Evolutionary conservation across 208 protist species (phyloP).

Genomic region (Leishmania gerbilli): DNA sequence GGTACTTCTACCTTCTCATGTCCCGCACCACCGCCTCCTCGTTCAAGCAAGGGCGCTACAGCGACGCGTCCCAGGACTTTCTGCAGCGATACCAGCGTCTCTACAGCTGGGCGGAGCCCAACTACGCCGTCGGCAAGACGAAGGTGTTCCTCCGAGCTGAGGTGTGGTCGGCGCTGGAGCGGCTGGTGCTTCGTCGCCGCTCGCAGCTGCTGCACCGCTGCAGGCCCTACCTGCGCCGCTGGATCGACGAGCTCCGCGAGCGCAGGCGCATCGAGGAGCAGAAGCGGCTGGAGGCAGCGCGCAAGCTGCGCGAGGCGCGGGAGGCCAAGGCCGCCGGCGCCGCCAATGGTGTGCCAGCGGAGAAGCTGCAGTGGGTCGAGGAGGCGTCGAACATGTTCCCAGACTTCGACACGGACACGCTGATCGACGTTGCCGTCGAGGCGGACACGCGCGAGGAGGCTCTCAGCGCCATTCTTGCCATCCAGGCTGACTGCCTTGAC

Average conservation of each 20-base stretch:
- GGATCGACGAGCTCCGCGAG: slow-evolving; percentile 67
- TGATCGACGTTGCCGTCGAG: slow-evolving; percentile 69
- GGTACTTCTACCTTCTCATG: slow-evolving; percentile 84
- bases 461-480: slow-evolving; percentile 45
- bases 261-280: slow-evolving; percentile 69
- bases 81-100: slow-evolving; percentile 65
- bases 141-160: slow-evolving; percentile 90
- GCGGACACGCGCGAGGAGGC: slow-evolving; percentile 57
- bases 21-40: slow-evolving; percentile 33
- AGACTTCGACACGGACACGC: slow-evolving; percentile 41
- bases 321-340: slow-evolving; percentile 51
- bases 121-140: slow-evolving; percentile 83
- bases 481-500: slow-evolving; percentile 72
- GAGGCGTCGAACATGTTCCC: slow-evolving; percentile 70
- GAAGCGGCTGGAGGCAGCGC: slow-evolving; percentile 52
- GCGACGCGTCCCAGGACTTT: slow-evolving; percentile 46
- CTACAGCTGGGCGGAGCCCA: slow-evolving; percentile 61
- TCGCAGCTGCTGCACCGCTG: slow-evolving; percentile 65
- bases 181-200: slow-evolving; percentile 68
- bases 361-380: slow-evolving; percentile 64
- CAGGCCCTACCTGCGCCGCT: slow-evolving; percentile 67
- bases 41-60: slow-evolving; percentile 48
- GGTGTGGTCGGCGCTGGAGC: slow-evolving; percentile 84
- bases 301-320: slow-evolving; percentile 48
- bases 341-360: slow-evolving; percentile 40